Base-by-base conservation (phyloP, 1,139 yeast species). In the Casaregolazyma lundiana region DNA sequence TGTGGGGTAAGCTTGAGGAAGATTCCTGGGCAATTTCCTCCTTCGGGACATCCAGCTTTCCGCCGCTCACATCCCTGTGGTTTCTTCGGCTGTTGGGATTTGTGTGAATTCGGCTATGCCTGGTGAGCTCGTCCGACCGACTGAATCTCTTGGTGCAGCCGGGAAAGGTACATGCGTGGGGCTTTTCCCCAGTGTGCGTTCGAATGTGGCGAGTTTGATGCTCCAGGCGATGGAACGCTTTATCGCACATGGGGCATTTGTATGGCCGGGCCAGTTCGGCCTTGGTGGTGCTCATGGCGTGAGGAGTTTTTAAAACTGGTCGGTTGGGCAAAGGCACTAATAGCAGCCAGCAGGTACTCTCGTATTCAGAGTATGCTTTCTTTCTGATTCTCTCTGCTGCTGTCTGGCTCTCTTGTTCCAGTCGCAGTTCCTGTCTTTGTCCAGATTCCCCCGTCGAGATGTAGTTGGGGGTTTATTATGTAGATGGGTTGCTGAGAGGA, bases 141-240 rank as follows among this genome's bases (percentile, higher is more conserved):
- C 92, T 81, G 61, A 90, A 90, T 50, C 85, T 77, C 66, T 90
- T 90, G 50, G 77, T 71, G 66, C 97, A 90, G 1, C 95, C 95
- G 0, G 95, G 95, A 58, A 78, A 88, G 6, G 84, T 76, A 65
- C 97, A 90, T 41, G 80, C 80, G 61, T 89, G 96, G 18, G 97
- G 96, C 63, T 88, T 86, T 62, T 88, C 97, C 30, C 97, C 97
- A 0, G 97, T 90, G 63, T 90, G 97, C 5, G 97, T 90, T 52
- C 97, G 72, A 45, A 90, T 85, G 63, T 90, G 97, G 58, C 97
- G 78, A 15, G 96, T 89, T 63, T 88, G 96, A 66, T 90, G 97
- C 65, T 90, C 97, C 43, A 89, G 70, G 43, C 97, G 74, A 62
- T 88, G 95, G 64, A 90, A 90, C 1, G 96, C 95, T 69, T 90